Conservation (phyloP, 176 grass and related monocot genomes). For the Oryza meridionalis region DNA sequence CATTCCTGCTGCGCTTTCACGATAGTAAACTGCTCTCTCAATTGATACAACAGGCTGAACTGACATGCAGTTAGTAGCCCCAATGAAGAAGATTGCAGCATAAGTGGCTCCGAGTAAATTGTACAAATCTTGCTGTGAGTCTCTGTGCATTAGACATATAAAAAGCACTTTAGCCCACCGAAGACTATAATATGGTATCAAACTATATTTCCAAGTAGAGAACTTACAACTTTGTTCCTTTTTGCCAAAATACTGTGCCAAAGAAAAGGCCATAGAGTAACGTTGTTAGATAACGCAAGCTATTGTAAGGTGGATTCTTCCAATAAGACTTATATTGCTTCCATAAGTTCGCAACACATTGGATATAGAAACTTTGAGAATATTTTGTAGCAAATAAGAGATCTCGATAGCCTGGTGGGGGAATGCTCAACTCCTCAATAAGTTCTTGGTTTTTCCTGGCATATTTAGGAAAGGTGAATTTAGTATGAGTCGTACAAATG, state of each 20-base stretch:
- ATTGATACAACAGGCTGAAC: conserved; percentile 76
- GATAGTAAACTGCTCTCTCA: conserved; percentile 85
- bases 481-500: conserved; percentile 8
- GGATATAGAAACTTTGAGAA: conserved; percentile 61
- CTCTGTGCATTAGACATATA: conserved; percentile 40
- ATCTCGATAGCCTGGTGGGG: conserved; percentile 55
- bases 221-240: conserved; percentile 69
- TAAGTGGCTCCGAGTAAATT: conserved; percentile 84
- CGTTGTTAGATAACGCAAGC: conserved; percentile 74
- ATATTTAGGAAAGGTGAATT: conserved; percentile 22
- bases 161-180: background rate
- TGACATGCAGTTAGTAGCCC: conserved; percentile 55
- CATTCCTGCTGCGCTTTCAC: conserved; percentile 91
- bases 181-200: conserved; percentile 1
- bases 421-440: conserved; percentile 76
- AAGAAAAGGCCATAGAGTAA: conserved; percentile 66
- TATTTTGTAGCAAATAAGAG: conserved; percentile 83
- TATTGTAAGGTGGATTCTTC: conserved; percentile 90
- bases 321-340: conserved; percentile 84
- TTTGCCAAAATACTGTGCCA: conserved; percentile 84
- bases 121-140: conserved; percentile 63
- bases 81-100: conserved; percentile 78
- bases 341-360: conserved; percentile 76
- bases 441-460: conserved; percentile 54
- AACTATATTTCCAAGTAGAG: conserved; percentile 25